A percentile compares a stretch with the other conserved stretches of the same genome.
These are phyloP conservation scores for Nakazawaea ishiwadae DNA, from an alignment of 805 yeast species.

Conservation along the genomic window DNA sequence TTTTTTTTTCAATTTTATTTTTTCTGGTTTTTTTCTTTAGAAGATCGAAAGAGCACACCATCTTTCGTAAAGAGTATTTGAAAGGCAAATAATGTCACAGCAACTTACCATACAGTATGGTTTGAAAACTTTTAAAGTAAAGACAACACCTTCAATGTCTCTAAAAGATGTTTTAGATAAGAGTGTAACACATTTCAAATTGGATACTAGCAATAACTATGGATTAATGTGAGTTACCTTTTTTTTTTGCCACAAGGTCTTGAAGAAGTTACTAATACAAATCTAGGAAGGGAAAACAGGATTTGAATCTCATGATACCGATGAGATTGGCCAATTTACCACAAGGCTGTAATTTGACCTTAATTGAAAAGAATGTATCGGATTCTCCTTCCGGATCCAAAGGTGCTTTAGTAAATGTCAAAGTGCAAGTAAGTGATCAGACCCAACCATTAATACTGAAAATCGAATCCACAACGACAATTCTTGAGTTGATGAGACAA, in stretches of 20 bases:
- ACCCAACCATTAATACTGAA: slow-evolving; percentile 10
- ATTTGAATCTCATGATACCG: slow-evolving; percentile 35
- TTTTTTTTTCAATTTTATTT: not conserved
- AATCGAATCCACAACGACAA: slow-evolving; percentile 14
- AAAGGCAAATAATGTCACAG: too few species aligned
- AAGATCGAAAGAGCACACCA: not conserved
- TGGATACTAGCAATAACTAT: slow-evolving; percentile 17
- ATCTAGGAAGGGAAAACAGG: slow-evolving; percentile 19
- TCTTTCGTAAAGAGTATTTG: too few species aligned
- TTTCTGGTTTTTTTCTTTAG: not conserved
- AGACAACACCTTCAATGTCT: slow-evolving; percentile 29
- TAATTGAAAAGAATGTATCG: slow-evolving; percentile 14
- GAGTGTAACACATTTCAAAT: slow-evolving; percentile 32
- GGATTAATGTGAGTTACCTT: slow-evolving; percentile 12
- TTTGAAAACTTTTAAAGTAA: slow-evolving; percentile 23
- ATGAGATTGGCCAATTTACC: slow-evolving; percentile 38
- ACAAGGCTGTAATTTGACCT: slow-evolving; percentile 36
- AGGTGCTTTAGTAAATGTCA: slow-evolving; percentile 16
- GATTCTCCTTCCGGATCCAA: not conserved
- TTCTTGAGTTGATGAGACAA: slow-evolving; percentile 15
- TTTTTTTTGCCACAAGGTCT: not conserved
- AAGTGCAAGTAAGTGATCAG: slow-evolving; percentile 19
- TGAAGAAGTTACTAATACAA: slow-evolving; percentile 2
- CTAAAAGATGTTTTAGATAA: slow-evolving; percentile 31
- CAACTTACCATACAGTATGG: slow-evolving; percentile 2